Evolutionary conservation across 139 green algal species (phyloP).

Genomic region (Eudorina sp.): DNA sequence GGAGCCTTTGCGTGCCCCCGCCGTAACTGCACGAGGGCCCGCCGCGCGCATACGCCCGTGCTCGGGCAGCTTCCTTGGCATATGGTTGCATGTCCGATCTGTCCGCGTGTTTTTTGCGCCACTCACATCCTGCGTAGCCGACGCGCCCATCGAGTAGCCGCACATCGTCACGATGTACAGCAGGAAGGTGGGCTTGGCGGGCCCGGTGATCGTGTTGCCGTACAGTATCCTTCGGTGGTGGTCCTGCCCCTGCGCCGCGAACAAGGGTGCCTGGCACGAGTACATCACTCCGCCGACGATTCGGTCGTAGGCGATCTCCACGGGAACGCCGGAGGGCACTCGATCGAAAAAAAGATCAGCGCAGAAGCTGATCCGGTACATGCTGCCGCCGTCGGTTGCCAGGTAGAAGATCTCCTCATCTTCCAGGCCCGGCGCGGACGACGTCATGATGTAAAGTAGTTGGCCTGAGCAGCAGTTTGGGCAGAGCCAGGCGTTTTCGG

Average conservation of each 20-base stretch:
- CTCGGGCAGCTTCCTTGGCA: no score
- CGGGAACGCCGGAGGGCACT: background rate
- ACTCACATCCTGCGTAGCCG: background rate
- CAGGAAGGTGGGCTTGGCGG: background rate
- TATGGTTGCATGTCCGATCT: no score
- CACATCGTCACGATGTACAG: constrained; percentile 13
- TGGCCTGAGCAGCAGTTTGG: no score
- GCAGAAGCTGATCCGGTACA: constrained; percentile 12
- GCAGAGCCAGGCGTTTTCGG: no score
- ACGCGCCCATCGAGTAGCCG: background rate
- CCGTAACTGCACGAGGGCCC: no score
- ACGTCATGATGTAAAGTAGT: background rate
- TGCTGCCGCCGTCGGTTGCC: background rate
- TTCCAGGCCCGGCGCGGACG: background rate
- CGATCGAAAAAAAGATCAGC: background rate
- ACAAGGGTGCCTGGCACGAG: background rate
- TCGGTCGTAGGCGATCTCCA: background rate
- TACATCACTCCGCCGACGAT: background rate
- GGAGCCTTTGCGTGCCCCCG: no score
- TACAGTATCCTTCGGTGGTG: background rate
- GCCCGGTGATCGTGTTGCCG: background rate
- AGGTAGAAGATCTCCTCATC: background rate
- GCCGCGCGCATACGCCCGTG: no score
- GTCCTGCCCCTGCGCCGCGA: background rate
- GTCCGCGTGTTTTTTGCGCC: no score